Evolutionary conservation across 805 yeast genomes (phyloP).

Genomic region (Lipomyces starkeyi): DNA sequence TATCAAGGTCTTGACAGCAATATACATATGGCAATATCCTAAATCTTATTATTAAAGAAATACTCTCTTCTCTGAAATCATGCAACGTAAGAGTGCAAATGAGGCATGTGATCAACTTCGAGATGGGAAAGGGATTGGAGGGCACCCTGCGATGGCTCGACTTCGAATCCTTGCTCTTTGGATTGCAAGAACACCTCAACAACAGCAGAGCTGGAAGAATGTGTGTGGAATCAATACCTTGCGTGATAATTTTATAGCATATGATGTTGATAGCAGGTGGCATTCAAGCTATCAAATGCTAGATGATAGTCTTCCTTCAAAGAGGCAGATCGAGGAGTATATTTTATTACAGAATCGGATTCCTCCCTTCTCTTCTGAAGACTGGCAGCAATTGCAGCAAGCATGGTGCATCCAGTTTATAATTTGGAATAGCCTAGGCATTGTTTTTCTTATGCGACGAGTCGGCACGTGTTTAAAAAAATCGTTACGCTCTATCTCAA

Average conservation of each 20-base stretch:
- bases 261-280: neutral
- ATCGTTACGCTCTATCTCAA: no score
- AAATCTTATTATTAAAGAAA: neutral
- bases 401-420: no score
- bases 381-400: neutral
- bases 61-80: neutral
- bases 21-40: no score
- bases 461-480: no score
- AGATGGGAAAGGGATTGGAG: slow-evolving; percentile 1
- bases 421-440: no score
- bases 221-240: neutral
- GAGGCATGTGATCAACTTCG: neutral
- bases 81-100: neutral
- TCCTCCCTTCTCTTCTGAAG: neutral
- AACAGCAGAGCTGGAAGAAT: slow-evolving; percentile 2
- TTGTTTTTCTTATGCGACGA: no score
- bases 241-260: neutral
- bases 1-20: no score
- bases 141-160: neutral
- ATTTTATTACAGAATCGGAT: neutral
- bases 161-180: slow-evolving; percentile 8
- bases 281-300: neutral
- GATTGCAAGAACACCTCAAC: slow-evolving; percentile 5
- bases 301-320: no score
- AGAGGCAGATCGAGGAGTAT: no score